Evolutionary conservation across 140 eudicot genomes (phyloP).

Genomic region (Anethum foeniculum): DNA sequence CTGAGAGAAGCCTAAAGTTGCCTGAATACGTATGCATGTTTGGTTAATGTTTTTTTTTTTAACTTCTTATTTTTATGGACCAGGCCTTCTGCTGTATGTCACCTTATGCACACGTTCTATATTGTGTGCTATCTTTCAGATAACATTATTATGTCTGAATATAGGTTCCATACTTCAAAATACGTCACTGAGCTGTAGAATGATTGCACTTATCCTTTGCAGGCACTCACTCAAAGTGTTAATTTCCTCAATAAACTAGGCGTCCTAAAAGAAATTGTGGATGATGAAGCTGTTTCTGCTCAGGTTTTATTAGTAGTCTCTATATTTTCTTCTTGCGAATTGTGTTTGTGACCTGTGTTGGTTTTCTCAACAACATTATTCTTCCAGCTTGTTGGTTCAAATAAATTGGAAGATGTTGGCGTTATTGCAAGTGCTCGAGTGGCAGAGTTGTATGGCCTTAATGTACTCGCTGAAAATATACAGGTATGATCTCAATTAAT

Average conservation of each 20-base stretch:
- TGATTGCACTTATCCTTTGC: constrained; percentile 4
- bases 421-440: constrained; percentile 94
- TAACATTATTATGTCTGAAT: background rate
- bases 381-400: constrained; percentile 67
- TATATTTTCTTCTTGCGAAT: background rate
- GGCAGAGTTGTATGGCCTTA: constrained; percentile 84
- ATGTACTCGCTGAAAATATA: constrained; percentile 58
- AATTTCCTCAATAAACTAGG: constrained; percentile 51
- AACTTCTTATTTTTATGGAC: background rate
- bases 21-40: background rate
- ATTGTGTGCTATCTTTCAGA: background rate
- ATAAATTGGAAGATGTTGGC: constrained; percentile 67
- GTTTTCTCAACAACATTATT: background rate
- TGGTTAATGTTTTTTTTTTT: background rate
- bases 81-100: background rate
- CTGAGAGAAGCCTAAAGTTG: background rate
- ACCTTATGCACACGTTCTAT: background rate
- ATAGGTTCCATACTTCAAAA: background rate
- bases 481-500: constrained; percentile 41
- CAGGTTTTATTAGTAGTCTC: constrained; percentile 36
- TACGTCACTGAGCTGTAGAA: background rate
- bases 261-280: constrained; percentile 48
- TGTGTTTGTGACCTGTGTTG: background rate
- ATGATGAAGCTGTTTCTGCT: constrained; percentile 90
- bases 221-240: constrained; percentile 86